Evolutionary conservation across 177 flowering plant species (phyloP).

Genomic region (Vitis hybrid): DNA sequence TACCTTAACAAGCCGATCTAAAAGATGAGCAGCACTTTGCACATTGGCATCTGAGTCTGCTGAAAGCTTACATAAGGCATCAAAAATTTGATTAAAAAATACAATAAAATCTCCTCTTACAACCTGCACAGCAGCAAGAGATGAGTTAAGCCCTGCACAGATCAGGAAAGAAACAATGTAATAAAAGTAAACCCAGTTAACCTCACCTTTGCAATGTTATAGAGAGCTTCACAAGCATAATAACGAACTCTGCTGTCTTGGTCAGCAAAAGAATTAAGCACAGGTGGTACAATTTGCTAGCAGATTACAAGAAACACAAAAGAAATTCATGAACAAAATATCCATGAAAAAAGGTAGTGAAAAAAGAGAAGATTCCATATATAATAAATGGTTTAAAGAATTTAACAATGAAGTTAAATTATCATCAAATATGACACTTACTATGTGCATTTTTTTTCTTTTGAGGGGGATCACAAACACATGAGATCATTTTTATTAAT

Average conservation of each 20-base stretch:
- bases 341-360: not conserved
- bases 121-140: constrained; percentile 57
- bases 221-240: constrained; percentile 98
- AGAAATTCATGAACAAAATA: constrained; percentile 4
- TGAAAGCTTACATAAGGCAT: constrained; percentile 93
- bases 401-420: not conserved
- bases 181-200: constrained; percentile 3
- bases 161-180: not conserved
- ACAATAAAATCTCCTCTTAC: constrained; percentile 96
- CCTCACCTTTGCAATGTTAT: constrained; percentile 97
- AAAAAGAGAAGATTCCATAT: not conserved
- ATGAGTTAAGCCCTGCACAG: not conserved
- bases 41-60: constrained; percentile 97
- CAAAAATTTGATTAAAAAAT: constrained; percentile 93
- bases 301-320: constrained; percentile 16
- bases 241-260: constrained; percentile 99
- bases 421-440: no score
- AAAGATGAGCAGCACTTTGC: constrained; percentile 98
- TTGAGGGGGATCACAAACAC: not conserved
- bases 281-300: constrained; percentile 96
- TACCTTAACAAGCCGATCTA: constrained; percentile 97
- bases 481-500: no score
- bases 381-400: not conserved
- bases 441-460: no score
- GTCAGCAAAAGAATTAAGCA: constrained; percentile 81